Percentiles rank a stretch among this genome's conserved stretches.
Conservation (phyloP, 352 stramenopile genomes). For the Pythium phragmiticola region DNA sequence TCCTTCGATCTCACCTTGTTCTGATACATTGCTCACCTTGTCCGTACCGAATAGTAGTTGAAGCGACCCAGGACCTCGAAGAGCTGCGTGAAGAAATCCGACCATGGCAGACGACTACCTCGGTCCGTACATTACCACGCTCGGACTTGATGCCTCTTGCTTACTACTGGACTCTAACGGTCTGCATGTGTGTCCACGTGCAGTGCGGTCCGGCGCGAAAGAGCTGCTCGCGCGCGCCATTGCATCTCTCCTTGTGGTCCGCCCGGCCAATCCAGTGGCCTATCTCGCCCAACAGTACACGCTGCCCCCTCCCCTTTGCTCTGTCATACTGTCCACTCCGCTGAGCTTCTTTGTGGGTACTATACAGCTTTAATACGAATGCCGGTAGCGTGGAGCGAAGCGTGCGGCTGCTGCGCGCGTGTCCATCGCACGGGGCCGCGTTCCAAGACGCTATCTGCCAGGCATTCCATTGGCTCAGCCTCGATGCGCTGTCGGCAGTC, state of each 20-base stretch:
- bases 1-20: too few relatives aligned
- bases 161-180: neutral
- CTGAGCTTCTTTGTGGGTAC: too few relatives aligned
- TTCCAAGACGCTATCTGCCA: slow-evolving; percentile 6
- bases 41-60: too few relatives aligned
- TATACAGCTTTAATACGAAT: slow-evolving; percentile 11
- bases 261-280: slow-evolving; percentile 11
- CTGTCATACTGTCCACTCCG: neutral
- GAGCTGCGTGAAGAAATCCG: too few relatives aligned
- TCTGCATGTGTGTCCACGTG: neutral
- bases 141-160: neutral
- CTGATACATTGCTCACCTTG: too few relatives aligned
- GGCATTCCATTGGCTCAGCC: slow-evolving; percentile 11
- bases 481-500: neutral
- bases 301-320: too few relatives aligned
- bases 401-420: slow-evolving; percentile 8
- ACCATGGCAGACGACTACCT: slow-evolving; percentile 22
- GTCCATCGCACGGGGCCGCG: neutral
- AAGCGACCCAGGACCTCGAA: too few relatives aligned
- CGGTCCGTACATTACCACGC: slow-evolving; percentile 1
- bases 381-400: slow-evolving; percentile 3
- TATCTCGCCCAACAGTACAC: slow-evolving; percentile 24
- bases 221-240: slow-evolving; percentile 16
- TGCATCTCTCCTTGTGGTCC: slow-evolving; percentile 15
- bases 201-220: slow-evolving; percentile 21